Conservation (phyloP, 306 rosid species). For the Spatholobus suberectus region DNA sequence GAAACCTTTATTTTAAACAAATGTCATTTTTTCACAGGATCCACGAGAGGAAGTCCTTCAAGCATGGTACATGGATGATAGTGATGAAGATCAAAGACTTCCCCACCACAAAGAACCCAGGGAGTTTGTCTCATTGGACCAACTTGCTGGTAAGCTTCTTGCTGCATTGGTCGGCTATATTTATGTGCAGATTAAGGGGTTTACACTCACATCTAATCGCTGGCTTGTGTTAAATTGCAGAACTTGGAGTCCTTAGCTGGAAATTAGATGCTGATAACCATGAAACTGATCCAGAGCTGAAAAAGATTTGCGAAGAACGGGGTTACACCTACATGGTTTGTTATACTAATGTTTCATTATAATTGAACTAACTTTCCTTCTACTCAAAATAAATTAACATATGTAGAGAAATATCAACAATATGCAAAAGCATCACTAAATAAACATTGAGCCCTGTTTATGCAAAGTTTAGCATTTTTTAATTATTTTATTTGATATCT, state of each 20-base stretch:
- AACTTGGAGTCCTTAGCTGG: slow-evolving; percentile 99
- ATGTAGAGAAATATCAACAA: not conserved
- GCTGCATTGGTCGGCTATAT: slow-evolving; percentile 12
- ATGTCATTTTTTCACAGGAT: slow-evolving; percentile 58
- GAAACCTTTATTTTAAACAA: slow-evolving; percentile 25
- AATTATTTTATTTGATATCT: not conserved
- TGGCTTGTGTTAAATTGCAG: slow-evolving; percentile 52
- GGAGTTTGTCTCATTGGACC: slow-evolving; percentile 79
- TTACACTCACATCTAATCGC: not conserved
- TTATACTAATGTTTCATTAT: slow-evolving; percentile 15
- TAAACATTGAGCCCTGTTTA: not conserved
- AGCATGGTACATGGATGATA: slow-evolving; percentile 99
- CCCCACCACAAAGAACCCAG: slow-evolving; percentile 91
- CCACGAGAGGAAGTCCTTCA: slow-evolving; percentile 92
- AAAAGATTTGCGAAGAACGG: slow-evolving; percentile 90
- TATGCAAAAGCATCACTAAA: not conserved
- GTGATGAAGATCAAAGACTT: slow-evolving; percentile 89
- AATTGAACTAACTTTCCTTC: not conserved
- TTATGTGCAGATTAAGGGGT: slow-evolving; percentile 2
- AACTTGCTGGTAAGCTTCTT: slow-evolving; percentile 71
- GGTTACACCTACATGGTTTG: slow-evolving; percentile 90
- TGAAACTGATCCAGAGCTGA: slow-evolving; percentile 88
- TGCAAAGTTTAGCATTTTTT: not conserved
- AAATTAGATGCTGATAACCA: slow-evolving; percentile 78
- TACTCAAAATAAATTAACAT: not conserved